A percentile compares a stretch with the other conserved stretches of the same genome.
These are phyloP conservation scores for sorghum (Sorghum bicolor) DNA, from an alignment of 176 grass and related monocot species.

Conservation along the genomic window DNA sequence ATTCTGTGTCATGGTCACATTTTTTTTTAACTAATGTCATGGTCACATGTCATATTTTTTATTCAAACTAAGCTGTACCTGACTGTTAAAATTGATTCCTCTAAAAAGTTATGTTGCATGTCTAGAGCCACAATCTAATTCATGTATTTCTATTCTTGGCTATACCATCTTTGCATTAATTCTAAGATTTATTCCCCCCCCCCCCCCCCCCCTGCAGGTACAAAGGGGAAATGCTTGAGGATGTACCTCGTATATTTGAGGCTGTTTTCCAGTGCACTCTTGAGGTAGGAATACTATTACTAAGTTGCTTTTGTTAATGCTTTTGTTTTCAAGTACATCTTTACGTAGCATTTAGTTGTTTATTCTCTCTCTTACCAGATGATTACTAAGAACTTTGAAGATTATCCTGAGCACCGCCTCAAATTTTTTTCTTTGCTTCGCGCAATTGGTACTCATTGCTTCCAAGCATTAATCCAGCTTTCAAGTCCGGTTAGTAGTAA, in stretches of 20 bases:
- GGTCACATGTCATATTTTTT: neutral
- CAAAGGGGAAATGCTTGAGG: slow-evolving; percentile 89
- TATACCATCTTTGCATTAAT: neutral
- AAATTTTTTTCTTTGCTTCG: slow-evolving; percentile 97
- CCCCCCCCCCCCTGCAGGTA: no score
- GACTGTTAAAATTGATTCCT: neutral
- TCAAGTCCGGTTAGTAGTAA: slow-evolving; percentile 72
- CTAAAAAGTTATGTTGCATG: neutral
- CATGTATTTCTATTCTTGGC: neutral
- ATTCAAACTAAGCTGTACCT: neutral
- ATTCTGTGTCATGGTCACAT: neutral
- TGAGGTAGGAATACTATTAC: slow-evolving; percentile 49
- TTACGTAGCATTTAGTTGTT: neutral
- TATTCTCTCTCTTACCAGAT: slow-evolving; percentile 54
- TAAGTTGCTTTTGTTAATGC: neutral
- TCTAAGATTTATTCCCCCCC: slow-evolving; percentile 27
- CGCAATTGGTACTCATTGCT: slow-evolving; percentile 96
- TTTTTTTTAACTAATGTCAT: neutral
- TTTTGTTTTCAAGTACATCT: neutral
- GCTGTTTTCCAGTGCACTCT: slow-evolving; percentile 98
- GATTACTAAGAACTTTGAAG: slow-evolving; percentile 99
- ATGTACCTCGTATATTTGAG: slow-evolving; percentile 92
- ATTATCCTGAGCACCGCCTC: slow-evolving; percentile 97
- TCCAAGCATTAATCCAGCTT: slow-evolving; percentile 95
- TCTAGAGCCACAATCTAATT: neutral